Evolutionary conservation across 2,329 filamentous ascomycete genomes (phyloP).

Genomic region (Trichothecium roseum): DNA sequence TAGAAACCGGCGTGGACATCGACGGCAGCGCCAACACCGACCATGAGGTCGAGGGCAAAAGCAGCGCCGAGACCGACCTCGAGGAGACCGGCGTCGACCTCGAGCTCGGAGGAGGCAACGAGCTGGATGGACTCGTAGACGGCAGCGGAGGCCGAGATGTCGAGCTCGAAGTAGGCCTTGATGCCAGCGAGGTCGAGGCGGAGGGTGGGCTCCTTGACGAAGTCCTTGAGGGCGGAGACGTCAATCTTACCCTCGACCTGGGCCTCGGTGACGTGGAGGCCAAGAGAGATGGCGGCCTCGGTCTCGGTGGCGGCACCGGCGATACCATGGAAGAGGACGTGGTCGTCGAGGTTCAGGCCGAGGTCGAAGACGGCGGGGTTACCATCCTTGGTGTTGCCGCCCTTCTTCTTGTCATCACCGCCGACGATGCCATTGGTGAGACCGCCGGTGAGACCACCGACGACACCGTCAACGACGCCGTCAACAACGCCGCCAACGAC

Average conservation of each 20-base stretch:
- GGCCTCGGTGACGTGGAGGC: constrained; percentile 13
- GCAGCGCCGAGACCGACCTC: constrained; percentile 34
- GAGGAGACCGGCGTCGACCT: constrained; percentile 28
- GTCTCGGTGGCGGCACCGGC: constrained; percentile 7
- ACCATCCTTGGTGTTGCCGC: background rate
- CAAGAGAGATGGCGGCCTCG: constrained; percentile 11
- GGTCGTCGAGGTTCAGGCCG: constrained; percentile 6
- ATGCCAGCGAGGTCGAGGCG: constrained; percentile 36
- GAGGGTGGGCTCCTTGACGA: constrained; percentile 27
- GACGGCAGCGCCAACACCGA: constrained; percentile 35
- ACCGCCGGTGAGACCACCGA: too few relatives aligned
- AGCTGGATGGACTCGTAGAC: constrained; percentile 41
- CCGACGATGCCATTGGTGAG: too few relatives aligned
- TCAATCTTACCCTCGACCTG: constrained; percentile 38
- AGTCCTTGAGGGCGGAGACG: constrained; percentile 29
- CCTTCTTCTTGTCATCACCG: too few relatives aligned
- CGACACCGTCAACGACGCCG: too few relatives aligned
- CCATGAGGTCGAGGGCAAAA: constrained; percentile 40
- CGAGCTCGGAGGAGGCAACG: constrained; percentile 25
- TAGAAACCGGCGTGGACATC: constrained; percentile 36
- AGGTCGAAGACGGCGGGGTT: constrained; percentile 4
- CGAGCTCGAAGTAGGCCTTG: constrained; percentile 40
- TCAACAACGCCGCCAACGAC: too few relatives aligned
- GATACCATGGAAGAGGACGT: constrained; percentile 7
- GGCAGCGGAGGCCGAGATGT: constrained; percentile 30